Base-by-base conservation (phyloP, 495 filamentous ascomycete genomes). In the Saxispiralis lemnorum region DNA sequence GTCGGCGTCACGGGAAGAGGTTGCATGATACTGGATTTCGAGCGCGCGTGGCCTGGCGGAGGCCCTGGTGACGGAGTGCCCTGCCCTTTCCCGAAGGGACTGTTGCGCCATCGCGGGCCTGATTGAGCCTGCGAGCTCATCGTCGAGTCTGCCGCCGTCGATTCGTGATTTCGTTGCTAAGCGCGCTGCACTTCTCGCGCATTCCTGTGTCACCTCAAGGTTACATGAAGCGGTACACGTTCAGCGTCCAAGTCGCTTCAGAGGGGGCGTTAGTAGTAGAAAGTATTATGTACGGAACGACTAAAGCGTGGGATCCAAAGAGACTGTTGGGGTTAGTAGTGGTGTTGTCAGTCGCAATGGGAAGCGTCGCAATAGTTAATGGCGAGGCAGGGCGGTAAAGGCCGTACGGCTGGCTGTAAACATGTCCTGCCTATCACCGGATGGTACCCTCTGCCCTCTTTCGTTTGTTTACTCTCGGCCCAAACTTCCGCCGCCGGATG, bases 1-100 rank as follows among this genome's bases (percentile, higher is more conserved):
- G 56, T 58, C n/a, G 59, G 40, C 16, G 57, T 56, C 17, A 65
- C 55, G 7, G 65, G 35, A 6, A 62, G 51, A 5, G 80, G 71
- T 5, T 75, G 63, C 37, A 83, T 66, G 20, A 86, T 63, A 14
- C 71, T 69, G 1, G 84, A 92, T 55, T 82, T 85, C 0, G 84
- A 82, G 45, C 85, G 67, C 38, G 64, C 56, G 42, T 60, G 59
- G 37, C 62, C 61, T 18, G 65, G 60, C 41, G 57, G 63, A 39
- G 81, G 66, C 17, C 66, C 71, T 32, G 76, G 69, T 28, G 79
- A 78, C 20, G 77, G 66, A 1, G 73, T 77, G 9, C 65, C 63
- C 2, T 82, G 76, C 45, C 64, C 75, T 60, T 67, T 72, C 32
- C 55, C 62, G 57, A 93, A 92, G 4, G 80, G 80, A 65, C 79